phyloP scores from a whole-genome alignment of 2,329 filamentous ascomycete genomes.

The Diaporthe destruens region DNA sequence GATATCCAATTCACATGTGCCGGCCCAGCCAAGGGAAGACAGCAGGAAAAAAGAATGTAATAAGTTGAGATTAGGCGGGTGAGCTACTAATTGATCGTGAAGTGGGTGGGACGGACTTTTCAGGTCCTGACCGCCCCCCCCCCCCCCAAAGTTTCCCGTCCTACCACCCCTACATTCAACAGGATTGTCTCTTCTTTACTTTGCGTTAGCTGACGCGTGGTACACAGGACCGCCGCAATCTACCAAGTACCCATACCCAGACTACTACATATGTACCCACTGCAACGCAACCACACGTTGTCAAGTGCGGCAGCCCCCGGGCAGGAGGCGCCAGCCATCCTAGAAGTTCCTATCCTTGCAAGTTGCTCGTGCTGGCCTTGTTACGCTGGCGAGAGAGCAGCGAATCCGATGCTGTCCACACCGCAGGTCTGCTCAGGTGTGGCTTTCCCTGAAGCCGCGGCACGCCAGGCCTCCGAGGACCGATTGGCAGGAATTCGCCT shows the following conservation, averaged over 20 bases:
- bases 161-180: not conserved
- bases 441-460: constrained; percentile 5
- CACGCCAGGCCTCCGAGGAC: constrained; percentile 6
- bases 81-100: constrained; percentile 23
- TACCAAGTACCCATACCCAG: constrained; percentile 32
- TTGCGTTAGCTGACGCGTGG: constrained; percentile 21
- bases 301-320: constrained; percentile 14
- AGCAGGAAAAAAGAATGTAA: constrained; percentile 5
- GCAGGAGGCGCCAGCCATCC: not conserved
- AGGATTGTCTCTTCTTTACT: constrained; percentile 18
- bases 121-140: constrained; percentile 28
- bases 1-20: constrained; percentile 29
- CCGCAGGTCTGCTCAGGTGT: not conserved
- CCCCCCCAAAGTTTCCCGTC: not conserved
- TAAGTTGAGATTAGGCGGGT: constrained; percentile 20
- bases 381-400: not conserved
- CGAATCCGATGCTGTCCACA: constrained; percentile 18
- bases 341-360: not conserved
- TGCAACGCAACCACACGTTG: constrained; percentile 31
- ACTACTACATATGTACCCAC: constrained; percentile 28
- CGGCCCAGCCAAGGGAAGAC: constrained; percentile 24
- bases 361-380: not conserved
- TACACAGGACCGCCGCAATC: constrained; percentile 22
- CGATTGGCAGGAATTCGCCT: not conserved
- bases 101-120: constrained; percentile 31